Percentiles rank a stretch among this genome's conserved stretches.
These are phyloP conservation scores for Aspergillus piperis DNA, from an alignment of 2,329 filamentous ascomycete species.

Conservation along the genomic window DNA sequence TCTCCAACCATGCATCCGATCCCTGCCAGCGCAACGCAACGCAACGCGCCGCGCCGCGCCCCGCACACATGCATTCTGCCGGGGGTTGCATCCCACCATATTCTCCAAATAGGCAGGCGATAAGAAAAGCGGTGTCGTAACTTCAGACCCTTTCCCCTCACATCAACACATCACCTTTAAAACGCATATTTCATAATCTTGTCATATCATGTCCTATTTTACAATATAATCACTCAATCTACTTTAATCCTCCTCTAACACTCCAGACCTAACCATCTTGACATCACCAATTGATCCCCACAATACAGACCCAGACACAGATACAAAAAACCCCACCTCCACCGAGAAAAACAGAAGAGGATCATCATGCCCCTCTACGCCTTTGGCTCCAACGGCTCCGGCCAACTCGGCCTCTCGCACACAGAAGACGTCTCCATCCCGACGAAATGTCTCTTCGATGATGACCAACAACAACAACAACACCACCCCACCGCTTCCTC, in stretches of 20 bases:
- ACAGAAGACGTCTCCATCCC: constrained; percentile 70
- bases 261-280: background rate
- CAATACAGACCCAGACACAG: background rate
- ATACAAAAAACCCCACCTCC: too few relatives aligned
- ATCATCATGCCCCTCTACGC: constrained; percentile 58
- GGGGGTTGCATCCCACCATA: background rate
- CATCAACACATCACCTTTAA: background rate
- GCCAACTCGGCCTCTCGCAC: constrained; percentile 72
- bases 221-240: background rate
- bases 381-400: constrained; percentile 75
- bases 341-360: too few relatives aligned
- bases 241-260: background rate
- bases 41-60: background rate
- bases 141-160: background rate
- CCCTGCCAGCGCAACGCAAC: too few relatives aligned
- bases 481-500: constrained; percentile 25
- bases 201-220: too few relatives aligned
- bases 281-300: background rate
- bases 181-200: too few relatives aligned
- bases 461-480: constrained; percentile 21
- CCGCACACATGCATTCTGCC: background rate
- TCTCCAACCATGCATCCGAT: too few relatives aligned
- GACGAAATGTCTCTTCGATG: constrained; percentile 61
- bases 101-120: background rate
- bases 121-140: constrained; percentile 8